Evolutionary conservation across 192 early-diverging fungal genomes (phyloP).

Genomic region (Nowakowskiella sp.): DNA sequence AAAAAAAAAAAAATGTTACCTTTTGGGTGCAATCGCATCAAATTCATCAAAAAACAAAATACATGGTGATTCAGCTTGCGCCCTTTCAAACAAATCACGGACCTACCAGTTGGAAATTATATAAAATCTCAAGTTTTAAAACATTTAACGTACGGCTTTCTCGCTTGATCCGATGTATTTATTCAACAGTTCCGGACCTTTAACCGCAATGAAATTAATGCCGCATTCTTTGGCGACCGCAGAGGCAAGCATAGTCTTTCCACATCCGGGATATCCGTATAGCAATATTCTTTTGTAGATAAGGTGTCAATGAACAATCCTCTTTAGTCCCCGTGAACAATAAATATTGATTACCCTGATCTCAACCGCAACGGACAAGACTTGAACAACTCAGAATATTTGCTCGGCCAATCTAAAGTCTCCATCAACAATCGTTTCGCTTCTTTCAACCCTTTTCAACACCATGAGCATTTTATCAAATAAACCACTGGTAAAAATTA

Average conservation of each 20-base stretch:
- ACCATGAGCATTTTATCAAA: conserved; percentile 3
- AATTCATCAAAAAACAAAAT: conserved; percentile 98
- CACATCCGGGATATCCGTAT: conserved; percentile 98
- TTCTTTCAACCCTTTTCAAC: conserved; percentile 58
- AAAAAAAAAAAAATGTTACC: too few species aligned
- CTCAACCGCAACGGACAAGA: conserved; percentile 79
- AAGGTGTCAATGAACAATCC: background rate
- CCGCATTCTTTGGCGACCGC: conserved; percentile 96
- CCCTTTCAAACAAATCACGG: conserved; percentile 89
- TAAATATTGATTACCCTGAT: conserved; percentile 60
- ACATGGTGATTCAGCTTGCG: conserved; percentile 87
- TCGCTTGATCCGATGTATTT: conserved; percentile 99
- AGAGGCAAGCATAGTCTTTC: conserved; percentile 91
- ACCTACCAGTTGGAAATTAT: too few species aligned
- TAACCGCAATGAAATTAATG: conserved; percentile 92
- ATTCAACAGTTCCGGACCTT: conserved; percentile 95
- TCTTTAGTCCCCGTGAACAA: background rate
- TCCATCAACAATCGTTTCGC: conserved; percentile 75
- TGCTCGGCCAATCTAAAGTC: conserved; percentile 92
- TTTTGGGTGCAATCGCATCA: conserved; percentile 90
- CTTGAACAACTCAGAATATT: conserved; percentile 85
- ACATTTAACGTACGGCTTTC: conserved; percentile 72
- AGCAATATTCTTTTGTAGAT: conserved; percentile 64
- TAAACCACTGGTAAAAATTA: conserved; percentile 7
- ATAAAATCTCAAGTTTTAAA: too few species aligned